Conservation (phyloP, 345 rosid species). For the Citrus australasica region DNA sequence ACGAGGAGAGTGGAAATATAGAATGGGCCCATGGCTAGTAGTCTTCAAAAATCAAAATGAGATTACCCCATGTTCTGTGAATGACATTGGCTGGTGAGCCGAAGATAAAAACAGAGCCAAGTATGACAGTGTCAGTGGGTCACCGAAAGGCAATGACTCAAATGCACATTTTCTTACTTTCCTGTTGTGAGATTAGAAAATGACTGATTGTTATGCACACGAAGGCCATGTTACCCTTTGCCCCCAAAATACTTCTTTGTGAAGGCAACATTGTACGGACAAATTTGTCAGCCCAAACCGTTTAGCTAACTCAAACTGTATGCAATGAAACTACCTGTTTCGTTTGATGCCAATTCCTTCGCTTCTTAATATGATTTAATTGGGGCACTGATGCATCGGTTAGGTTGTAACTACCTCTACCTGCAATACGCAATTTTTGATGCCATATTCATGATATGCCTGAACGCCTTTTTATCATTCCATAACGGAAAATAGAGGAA, state of each 20-base stretch:
- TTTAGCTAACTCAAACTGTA: background rate
- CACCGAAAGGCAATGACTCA: constrained; percentile 16
- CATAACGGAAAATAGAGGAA: background rate
- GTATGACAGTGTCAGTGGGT: background rate
- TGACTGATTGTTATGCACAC: background rate
- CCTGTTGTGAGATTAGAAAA: constrained; percentile 1
- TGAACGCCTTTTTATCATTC: background rate
- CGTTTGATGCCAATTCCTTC: background rate
- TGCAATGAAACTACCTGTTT: background rate
- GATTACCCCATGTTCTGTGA: constrained; percentile 21
- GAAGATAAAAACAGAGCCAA: background rate
- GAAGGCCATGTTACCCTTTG: constrained; percentile 26
- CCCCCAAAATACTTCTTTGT: background rate
- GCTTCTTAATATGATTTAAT: background rate
- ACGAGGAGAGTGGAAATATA: background rate
- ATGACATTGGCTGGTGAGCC: constrained; percentile 2
- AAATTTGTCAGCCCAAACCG: background rate
- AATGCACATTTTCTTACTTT: background rate
- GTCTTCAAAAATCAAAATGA: background rate
- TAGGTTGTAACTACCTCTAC: background rate
- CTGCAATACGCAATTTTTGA: background rate
- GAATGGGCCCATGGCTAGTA: background rate
- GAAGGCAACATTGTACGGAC: constrained; percentile 4
- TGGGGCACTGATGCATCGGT: background rate
- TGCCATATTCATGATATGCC: background rate